These are phyloP conservation scores for Suillus plorans DNA, from an alignment of 768 basidiomycete species.

Conservation along the genomic window DNA sequence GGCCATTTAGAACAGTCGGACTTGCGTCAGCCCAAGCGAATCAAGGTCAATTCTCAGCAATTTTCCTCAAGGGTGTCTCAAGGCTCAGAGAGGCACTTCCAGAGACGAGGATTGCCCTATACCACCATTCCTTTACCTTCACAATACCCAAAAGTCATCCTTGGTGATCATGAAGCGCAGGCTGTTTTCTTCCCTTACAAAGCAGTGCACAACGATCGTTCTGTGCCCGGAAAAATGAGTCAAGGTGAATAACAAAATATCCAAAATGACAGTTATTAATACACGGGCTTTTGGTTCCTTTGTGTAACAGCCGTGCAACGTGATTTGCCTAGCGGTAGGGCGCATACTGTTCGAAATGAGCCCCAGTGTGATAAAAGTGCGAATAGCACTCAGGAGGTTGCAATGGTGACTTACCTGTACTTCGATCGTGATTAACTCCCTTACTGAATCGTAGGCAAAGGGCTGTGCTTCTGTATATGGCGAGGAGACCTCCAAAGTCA, in stretches of 20 bases:
- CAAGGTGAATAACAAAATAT: neutral
- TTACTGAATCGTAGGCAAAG: neutral
- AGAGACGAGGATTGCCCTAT: neutral
- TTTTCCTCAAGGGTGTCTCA: neutral
- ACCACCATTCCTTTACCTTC: conserved; percentile 11
- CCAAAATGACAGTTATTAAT: neutral
- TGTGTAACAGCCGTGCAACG: neutral
- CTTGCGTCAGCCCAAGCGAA: neutral
- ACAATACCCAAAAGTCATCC: conserved; percentile 15
- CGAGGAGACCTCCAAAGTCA: neutral
- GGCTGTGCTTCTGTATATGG: neutral
- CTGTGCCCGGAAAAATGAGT: neutral
- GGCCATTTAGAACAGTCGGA: neutral
- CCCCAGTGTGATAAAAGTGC: neutral
- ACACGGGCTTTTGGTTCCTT: neutral
- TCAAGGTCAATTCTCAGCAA: neutral
- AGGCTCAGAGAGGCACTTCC: neutral
- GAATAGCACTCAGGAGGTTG: neutral
- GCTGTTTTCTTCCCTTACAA: neutral
- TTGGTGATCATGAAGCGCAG: conserved; percentile 9
- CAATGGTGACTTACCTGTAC: neutral
- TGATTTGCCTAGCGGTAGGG: no score
- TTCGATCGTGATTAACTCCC: neutral
- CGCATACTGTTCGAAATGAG: neutral
- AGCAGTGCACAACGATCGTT: neutral